Base-by-base conservation (phyloP, 768 basidiomycete genomes). In the Mycena belliarum region DNA sequence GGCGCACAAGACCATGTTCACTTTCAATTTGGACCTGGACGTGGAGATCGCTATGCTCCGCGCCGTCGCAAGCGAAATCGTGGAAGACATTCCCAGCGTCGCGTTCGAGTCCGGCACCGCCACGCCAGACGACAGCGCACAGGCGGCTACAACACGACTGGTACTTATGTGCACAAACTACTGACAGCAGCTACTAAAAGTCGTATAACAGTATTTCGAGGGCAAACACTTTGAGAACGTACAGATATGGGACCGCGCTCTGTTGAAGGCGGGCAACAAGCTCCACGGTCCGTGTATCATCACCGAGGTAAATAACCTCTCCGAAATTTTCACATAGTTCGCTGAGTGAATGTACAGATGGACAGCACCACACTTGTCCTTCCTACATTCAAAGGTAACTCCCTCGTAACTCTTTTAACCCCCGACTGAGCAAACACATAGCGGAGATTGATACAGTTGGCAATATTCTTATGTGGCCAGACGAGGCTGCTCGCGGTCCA, bases 391-490 rank as follows among this genome's bases (percentile, higher is more conserved):
- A 41, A 46, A 21, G 37, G 37, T 38, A 38, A 16, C 7, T 38
- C 20, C 20, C 18, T 16, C 18, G 20, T 38, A 12, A 3, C 37
- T 38, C 37, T n/a, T 38, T 38, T 18, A 38, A 16, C 4, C 37
- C 37, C 6, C 20, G 37, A 38, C 37, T 38, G 18, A 38, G 18
- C 37, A 38, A 4, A 5, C 4, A 6, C 37, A 10, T 10, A 38
- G 63, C 60, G 2, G 60, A 64, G 43, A 49, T 64, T 9, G 63
- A 64, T 37, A 43, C 40, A 21, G 25, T 58, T 25, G 63, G 63
- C 1, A 64, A 64, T 40, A 15, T 64, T 8, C 37, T 64, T 6
- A 60, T 64, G 25, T 61, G 63, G 63, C 23, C 28, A 32, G 49
- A 49, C 7, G 40, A 50, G 7, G 29, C 25, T 8, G 26, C 49